These are phyloP conservation scores for Chaetoceros tenuissimus DNA, from an alignment of 108 stramenopile species.

Conservation along the genomic window DNA sequence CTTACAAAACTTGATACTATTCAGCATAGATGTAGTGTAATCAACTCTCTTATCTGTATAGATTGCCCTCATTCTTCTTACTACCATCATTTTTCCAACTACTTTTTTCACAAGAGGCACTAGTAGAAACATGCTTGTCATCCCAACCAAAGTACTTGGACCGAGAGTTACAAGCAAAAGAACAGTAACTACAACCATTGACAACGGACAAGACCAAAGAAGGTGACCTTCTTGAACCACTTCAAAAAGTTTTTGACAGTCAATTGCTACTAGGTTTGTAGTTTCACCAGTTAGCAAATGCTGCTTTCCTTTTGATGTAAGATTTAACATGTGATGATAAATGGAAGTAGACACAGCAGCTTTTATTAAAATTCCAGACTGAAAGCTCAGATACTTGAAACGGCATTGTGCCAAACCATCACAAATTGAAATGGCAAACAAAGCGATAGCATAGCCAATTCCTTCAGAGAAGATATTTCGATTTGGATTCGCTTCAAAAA, in stretches of 20 bases:
- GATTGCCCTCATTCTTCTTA: slow-evolving; percentile 47
- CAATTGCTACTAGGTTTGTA: slow-evolving; percentile 73
- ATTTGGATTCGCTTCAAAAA: slow-evolving; percentile 43
- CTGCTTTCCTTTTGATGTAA: slow-evolving; percentile 48
- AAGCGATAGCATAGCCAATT: slow-evolving; percentile 32
- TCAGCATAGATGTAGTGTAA: slow-evolving; percentile 60
- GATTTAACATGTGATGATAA: slow-evolving; percentile 45
- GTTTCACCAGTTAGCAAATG: slow-evolving; percentile 64
- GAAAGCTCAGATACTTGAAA: slow-evolving; percentile 55
- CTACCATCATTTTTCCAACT: slow-evolving; percentile 44
- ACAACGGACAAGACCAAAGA: slow-evolving; percentile 76
- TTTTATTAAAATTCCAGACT: slow-evolving; percentile 53
- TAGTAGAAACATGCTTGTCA: slow-evolving; percentile 48
- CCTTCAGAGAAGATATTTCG: slow-evolving; percentile 22
- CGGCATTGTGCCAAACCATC: slow-evolving; percentile 60
- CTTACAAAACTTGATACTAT: slow-evolving; percentile 73
- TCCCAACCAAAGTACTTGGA: slow-evolving; percentile 61
- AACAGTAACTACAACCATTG: slow-evolving; percentile 60
- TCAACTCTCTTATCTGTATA: slow-evolving; percentile 68
- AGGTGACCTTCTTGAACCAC: slow-evolving; percentile 79
- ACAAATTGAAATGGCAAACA: slow-evolving; percentile 33
- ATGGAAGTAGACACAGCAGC: slow-evolving; percentile 42
- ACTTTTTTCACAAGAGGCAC: slow-evolving; percentile 58
- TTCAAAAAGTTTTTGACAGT: slow-evolving; percentile 79
- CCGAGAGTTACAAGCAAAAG: slow-evolving; percentile 56